Base-by-base conservation (phyloP, 148 eudicot genomes). In the Hydrangea macrophylla region DNA sequence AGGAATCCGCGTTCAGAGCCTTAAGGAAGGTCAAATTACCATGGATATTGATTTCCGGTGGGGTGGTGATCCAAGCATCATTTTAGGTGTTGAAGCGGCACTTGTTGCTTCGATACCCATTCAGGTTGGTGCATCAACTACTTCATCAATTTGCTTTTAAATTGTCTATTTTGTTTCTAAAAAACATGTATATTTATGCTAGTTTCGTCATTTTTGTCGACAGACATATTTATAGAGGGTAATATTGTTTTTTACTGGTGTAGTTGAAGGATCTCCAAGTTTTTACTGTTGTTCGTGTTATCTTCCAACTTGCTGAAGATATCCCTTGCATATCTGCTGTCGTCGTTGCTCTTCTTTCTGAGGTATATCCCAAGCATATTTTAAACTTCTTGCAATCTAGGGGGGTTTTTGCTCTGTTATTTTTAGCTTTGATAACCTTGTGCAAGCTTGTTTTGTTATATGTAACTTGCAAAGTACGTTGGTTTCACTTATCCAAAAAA, bases 301-400 rank as follows among this genome's bases (percentile, higher is more conserved):
- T 94, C 64, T 94, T 94, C 76, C 98, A 94, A 81, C 86, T 94
- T 37, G 62, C 89, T 58, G 98, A 94, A 39, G 98, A 94, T 62
- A 94, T 94, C 60, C 98, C 98, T 35, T 94, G 98, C 91, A 88
- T 90, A 45, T 88, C 98, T 80, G 98, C 97, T 60, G 96, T 93
- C 53, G 98, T 94, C 40, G 91, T 94, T 68, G 98, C 98, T 50
- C 82, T 94, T 56, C 97, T 94, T 67, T 78, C 98, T 50, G 98
- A 94, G 81, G 98, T 94, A 86, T 25, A 39, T 58, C 26, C 54
- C 18, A 26, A 45, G 54, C 44, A 20, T 42, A 42, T 54, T 20
- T 48, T 64, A 31, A 36, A 33, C 37, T 64, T 35, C 51, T 58
- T 50, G 2, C 0, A 22, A 17, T 22, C 39, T 64, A 9, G 28